Conservation (phyloP, 306 rosid genomes). For the Malus asiatica region DNA sequence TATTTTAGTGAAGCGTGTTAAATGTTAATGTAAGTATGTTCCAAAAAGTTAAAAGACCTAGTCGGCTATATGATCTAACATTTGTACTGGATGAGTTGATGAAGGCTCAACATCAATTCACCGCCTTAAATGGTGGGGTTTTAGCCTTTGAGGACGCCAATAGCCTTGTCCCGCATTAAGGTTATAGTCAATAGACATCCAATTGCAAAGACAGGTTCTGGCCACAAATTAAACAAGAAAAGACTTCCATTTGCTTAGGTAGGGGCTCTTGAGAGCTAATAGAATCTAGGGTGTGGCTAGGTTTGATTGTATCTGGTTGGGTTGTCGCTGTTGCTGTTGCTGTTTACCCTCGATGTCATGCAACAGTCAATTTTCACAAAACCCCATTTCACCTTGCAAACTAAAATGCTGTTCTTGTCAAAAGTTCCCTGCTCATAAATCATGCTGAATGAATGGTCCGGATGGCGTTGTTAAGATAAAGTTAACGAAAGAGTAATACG, state of each 20-base stretch:
- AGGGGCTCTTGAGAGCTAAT: background rate
- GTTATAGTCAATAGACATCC: background rate
- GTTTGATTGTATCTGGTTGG: background rate
- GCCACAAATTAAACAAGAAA: background rate
- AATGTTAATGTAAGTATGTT: background rate
- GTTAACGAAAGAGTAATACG: background rate
- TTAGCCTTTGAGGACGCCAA: background rate
- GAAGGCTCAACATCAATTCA: background rate
- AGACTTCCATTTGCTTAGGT: background rate
- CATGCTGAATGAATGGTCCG: background rate
- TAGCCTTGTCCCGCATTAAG: background rate
- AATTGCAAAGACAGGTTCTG: background rate
- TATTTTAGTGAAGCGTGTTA: no score
- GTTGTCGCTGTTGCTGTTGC: constrained; percentile 11
- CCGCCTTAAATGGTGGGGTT: background rate
- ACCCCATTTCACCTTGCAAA: background rate
- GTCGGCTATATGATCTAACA: background rate
- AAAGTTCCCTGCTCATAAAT: background rate
- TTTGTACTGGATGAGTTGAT: background rate
- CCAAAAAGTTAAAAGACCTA: background rate
- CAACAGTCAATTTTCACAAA: constrained; percentile 18
- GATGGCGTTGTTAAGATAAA: background rate
- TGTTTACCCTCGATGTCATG: constrained; percentile 45
- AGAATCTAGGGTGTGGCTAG: background rate
- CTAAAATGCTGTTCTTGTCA: background rate